Conservation (phyloP, 768 basidiomycete genomes). For the Leucogyrophana mollusca region DNA sequence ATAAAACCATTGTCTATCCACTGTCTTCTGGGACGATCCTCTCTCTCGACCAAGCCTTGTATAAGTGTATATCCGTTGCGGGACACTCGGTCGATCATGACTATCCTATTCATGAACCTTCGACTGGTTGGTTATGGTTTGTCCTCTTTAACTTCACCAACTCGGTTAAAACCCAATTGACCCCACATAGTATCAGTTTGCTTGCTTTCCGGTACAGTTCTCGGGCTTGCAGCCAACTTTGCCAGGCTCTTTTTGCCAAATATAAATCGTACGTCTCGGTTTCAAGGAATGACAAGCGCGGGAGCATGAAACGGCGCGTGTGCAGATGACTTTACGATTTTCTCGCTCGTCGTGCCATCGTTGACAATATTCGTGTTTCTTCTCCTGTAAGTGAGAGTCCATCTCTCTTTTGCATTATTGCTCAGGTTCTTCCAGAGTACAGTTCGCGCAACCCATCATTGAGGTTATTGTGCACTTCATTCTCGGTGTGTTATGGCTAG, state of each 20-base stretch:
- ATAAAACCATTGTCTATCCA: too few species aligned
- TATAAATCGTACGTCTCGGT: conserved; percentile 51
- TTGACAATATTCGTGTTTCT: conserved; percentile 64
- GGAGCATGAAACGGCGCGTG: neutral
- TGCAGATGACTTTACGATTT: conserved; percentile 70
- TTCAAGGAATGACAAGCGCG: conserved; percentile 1
- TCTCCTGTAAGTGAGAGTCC: conserved; percentile 45
- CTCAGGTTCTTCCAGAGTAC: conserved; percentile 42
- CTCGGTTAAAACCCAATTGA: conserved; percentile 21
- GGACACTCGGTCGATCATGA: conserved; percentile 44
- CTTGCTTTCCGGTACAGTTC: conserved; percentile 46
- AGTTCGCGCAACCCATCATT: conserved; percentile 67
- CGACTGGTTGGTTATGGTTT: conserved; percentile 52
- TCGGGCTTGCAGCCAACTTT: conserved; percentile 70
- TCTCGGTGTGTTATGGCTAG: conserved; percentile 65
- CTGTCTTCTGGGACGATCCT: too few species aligned
- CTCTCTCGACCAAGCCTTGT: too few species aligned
- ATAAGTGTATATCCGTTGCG: neutral
- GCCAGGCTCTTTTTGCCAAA: conserved; percentile 65
- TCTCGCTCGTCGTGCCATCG: conserved; percentile 63
- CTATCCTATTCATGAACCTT: conserved; percentile 57
- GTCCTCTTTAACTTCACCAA: conserved; percentile 16
- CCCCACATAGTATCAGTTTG: conserved; percentile 33
- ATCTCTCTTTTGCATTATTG: neutral
- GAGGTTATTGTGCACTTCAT: conserved; percentile 57